Evolutionary conservation across 768 basidiomycete species (phyloP).

Genomic region (Russula sp.): DNA sequence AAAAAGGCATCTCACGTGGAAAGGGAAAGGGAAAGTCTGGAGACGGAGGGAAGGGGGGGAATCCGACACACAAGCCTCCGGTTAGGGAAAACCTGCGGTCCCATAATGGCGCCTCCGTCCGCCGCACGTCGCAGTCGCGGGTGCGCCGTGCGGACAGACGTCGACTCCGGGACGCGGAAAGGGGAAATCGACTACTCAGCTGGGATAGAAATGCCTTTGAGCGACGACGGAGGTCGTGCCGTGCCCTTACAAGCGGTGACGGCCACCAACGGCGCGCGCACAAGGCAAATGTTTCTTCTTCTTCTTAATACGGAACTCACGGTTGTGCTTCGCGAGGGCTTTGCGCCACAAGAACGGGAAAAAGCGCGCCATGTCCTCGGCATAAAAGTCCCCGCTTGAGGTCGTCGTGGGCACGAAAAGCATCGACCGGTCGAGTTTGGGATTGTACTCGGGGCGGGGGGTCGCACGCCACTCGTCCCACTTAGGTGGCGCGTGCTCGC

Average conservation of each 20-base stretch:
- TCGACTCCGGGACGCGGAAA: constrained; percentile 17
- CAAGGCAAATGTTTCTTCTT: constrained; percentile 13
- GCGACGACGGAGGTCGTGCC: background rate
- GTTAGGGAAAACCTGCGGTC: constrained; percentile 8
- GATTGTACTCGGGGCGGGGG: constrained; percentile 11
- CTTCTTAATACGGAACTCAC: constrained; percentile 4
- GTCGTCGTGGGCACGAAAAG: constrained; percentile 14
- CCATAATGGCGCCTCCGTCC: constrained; percentile 11
- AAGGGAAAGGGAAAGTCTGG: background rate
- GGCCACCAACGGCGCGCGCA: background rate
- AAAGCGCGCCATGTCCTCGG: constrained; percentile 7
- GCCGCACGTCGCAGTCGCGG: constrained; percentile 25
- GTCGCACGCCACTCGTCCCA: constrained; percentile 21
- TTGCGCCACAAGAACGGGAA: constrained; percentile 16
- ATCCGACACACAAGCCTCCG: constrained; percentile 20
- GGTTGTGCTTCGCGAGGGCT: background rate
- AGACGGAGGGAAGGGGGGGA: background rate
- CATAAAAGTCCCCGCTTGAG: constrained; percentile 8
- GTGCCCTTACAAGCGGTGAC: constrained; percentile 12
- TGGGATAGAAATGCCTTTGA: background rate
- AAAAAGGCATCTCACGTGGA: constrained; percentile 14
- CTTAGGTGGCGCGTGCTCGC: constrained; percentile 3
- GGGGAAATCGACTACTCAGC: constrained; percentile 19
- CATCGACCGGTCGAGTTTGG: background rate
- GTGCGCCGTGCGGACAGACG: constrained; percentile 14